Evolutionary conservation across 768 basidiomycete genomes (phyloP), one percentile per base, ranked within the genome.

Genomic region (Xerocomus potaroensis): DNA sequence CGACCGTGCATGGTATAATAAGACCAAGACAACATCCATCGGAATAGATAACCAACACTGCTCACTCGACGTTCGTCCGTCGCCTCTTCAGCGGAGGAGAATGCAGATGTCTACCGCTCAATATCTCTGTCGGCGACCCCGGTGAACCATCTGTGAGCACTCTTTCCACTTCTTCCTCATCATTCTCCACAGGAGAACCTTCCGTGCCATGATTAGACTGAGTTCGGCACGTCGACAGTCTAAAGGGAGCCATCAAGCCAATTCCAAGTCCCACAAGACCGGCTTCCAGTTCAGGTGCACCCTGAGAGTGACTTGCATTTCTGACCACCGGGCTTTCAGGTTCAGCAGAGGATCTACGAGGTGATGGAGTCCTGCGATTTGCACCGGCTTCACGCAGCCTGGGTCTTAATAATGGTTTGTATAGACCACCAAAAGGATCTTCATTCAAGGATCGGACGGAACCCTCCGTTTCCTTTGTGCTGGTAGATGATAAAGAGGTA

Each of bases 221-320:
- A 24, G 53, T 63, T 34, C 70, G 64, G 37, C 67, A 71, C 24
- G 70, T 68, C 29, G 75, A 69, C 39, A 78, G 65, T 24, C 66
- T 66, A 53, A 83, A 82, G 11, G 81, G 76, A 43, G 75, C 79
- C 55, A 83, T 67, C 32, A 83, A 66, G 8, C 68, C 66, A 51
- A 67, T 66, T 31, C 66, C 66, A 27, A 67, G 68, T 16, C 76
- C 74, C 24, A 70, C 65, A 34, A 66, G 57, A 22, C 57, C 62
- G 4, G 64, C 66, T 16, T 70, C 57, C 12, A 72, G 60, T 37
- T 62, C 66, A 21, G 59, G 54, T 8, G 57, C 53, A 32, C 52
- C 48, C 45, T 53, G 48, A 23, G 61, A 41, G 26, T 52, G 51
- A 40, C 65, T 62, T 24, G 45, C 43, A 44, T 64, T 66, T 49